Evolutionary conservation across 208 protist species (phyloP).

Genomic region (Herpetomonas muscarum): DNA sequence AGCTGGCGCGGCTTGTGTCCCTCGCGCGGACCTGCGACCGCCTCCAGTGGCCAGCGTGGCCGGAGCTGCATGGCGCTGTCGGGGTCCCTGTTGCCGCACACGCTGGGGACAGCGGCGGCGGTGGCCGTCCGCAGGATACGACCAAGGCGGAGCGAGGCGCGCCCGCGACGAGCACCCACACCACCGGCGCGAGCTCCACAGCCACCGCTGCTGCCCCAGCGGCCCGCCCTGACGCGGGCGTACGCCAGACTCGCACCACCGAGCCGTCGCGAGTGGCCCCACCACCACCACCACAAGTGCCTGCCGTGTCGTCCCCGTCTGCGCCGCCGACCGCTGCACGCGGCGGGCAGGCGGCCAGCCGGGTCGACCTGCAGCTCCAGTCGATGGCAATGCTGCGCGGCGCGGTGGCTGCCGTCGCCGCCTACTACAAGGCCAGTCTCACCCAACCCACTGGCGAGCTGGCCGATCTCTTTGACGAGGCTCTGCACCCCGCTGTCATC

Average conservation of each 20-base stretch:
- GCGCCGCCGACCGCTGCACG: neutral
- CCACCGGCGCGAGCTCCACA: no score
- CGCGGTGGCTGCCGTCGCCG: slow-evolving; percentile 11
- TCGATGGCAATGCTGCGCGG: slow-evolving; percentile 6
- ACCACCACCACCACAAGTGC: neutral
- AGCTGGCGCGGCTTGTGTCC: slow-evolving; percentile 7
- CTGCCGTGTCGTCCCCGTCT: neutral
- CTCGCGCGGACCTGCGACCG: slow-evolving; percentile 14
- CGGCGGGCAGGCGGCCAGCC: neutral
- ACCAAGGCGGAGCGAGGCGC: no score
- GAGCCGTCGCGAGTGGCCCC: neutral
- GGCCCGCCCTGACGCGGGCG: no score
- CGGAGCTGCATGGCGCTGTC: neutral
- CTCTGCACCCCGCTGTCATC: slow-evolving; percentile 20
- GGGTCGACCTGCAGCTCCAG: neutral
- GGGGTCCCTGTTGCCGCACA: no score
- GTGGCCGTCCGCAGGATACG: no score
- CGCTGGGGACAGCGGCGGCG: no score
- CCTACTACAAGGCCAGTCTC: slow-evolving; percentile 27
- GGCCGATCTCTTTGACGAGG: slow-evolving; percentile 35
- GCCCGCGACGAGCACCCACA: no score
- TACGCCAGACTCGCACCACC: no score
- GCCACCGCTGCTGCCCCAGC: no score
- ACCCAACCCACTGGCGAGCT: neutral
- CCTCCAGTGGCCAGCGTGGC: neutral